phyloP scores from a whole-genome alignment of 208 protist species.

The Kentomonas sorsogonicus region DNA sequence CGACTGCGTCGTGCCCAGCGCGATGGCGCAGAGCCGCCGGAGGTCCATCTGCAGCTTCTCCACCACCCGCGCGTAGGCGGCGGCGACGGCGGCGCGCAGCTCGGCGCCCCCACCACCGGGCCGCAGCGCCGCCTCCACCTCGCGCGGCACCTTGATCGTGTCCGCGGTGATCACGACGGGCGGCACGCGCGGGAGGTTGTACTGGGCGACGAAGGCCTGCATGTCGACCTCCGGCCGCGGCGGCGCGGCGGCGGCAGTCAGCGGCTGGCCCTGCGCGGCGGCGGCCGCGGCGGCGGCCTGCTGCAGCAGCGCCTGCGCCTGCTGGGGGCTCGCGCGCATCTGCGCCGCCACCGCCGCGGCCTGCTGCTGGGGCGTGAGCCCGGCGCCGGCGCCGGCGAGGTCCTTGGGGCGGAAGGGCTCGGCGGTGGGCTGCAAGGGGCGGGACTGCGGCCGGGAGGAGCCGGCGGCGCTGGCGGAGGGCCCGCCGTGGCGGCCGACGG shows the following conservation, averaged over 20 bases:
- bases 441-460: constrained; percentile 22
- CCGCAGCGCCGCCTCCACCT: constrained; percentile 24
- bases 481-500: constrained; percentile 10
- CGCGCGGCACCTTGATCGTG: constrained; percentile 42
- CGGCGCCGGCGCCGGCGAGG: constrained; percentile 10
- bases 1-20: constrained; percentile 84
- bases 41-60: constrained; percentile 88
- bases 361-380: constrained; percentile 11
- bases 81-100: constrained; percentile 38
- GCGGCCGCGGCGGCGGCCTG: too few relatives aligned
- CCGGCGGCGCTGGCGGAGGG: constrained; percentile 13
- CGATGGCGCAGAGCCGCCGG: constrained; percentile 85
- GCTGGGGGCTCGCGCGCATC: neutral
- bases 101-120: constrained; percentile 19
- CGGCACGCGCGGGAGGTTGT: constrained; percentile 28
- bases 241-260: neutral
- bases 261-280: too few relatives aligned
- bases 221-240: constrained; percentile 3
- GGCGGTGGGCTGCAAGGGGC: constrained; percentile 72
- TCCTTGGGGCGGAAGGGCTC: constrained; percentile 86
- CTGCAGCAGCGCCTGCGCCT: too few relatives aligned
- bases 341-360: constrained; percentile 1
- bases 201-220: constrained; percentile 19
- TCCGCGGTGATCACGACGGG: constrained; percentile 47
- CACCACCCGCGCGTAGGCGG: constrained; percentile 54